Base-by-base conservation (phyloP, 2,329 filamentous ascomycete species). In the Tolypocladium ophioglossoides region DNA sequence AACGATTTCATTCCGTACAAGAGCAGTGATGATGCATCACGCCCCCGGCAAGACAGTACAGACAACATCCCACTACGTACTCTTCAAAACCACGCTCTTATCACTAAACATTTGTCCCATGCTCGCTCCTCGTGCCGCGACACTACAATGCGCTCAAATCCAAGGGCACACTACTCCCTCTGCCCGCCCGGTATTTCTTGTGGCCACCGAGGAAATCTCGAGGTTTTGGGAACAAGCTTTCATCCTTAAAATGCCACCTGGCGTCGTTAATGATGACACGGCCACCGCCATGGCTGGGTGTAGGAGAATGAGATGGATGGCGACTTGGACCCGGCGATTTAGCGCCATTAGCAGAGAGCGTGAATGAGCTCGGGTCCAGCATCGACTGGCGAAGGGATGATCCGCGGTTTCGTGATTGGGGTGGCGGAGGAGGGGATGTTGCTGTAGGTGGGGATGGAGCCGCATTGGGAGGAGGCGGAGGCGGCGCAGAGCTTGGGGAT, bases 151-250 rank as follows among this genome's bases (percentile, higher is more conserved):
- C 75, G 60, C 76, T 82, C 66, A 99, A 71, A 74, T 97, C 89
- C 62, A 97, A 74, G 34, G 94, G 94, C 61, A 97, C 91, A 74
- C 89, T 96, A 72, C 91, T 96, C 35, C 91, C 92, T 66, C 92
- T 82, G 10, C 94, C 94, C 38, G 94, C 94, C 58, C 92, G 79
- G 70, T 97, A 99, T 67, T 83, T 84, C 68, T 87, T 91, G 22
- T 79, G 73, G 4, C 82, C 83, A n/a, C 86, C 87, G 1, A 77
- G 72, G 65, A 95, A 96, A 2, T 87, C 84, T 63, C 92, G 79
- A 24, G 92, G 92, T 62, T 91, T 92, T 0, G 94, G 92, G 49
- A 97, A 78, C 61, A 88, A 78, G 38, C 78, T 80, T 63, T 96
- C 92, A 49, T 86, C 82, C 62, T 92, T 87, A 66, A 96, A 99